Conservation (phyloP, 1,284 basidiomycete genomes). For the Entoloma clypeatum region DNA sequence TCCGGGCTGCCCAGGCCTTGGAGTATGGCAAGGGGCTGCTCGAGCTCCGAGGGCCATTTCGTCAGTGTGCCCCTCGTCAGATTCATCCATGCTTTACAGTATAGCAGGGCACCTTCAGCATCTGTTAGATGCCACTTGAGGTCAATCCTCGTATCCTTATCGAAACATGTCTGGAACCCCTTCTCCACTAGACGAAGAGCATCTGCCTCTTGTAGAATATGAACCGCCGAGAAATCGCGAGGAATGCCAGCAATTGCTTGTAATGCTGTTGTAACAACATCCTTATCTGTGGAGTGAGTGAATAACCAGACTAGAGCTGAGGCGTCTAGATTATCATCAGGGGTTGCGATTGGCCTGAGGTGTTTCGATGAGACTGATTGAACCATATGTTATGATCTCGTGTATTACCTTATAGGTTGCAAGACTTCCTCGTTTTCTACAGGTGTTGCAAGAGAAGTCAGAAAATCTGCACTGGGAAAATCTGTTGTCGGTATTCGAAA, state of each 20-base stretch:
- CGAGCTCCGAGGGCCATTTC: slow-evolving; percentile 33
- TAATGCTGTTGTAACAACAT: slow-evolving; percentile 27
- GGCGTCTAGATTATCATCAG: slow-evolving; percentile 33
- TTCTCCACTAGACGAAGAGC: slow-evolving; percentile 30
- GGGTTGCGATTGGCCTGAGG: neutral
- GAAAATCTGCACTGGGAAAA: neutral
- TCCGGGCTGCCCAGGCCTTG: slow-evolving; percentile 25
- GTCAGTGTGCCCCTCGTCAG: slow-evolving; percentile 31
- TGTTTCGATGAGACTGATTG: neutral
- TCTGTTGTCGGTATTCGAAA: neutral
- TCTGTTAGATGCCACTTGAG: slow-evolving; percentile 35
- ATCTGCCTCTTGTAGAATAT: slow-evolving; percentile 33
- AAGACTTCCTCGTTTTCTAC: neutral
- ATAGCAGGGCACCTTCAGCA: slow-evolving; percentile 29
- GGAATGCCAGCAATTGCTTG: slow-evolving; percentile 37
- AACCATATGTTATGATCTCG: neutral
- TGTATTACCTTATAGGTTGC: neutral
- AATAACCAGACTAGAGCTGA: slow-evolving; percentile 35
- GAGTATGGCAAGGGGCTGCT: slow-evolving; percentile 33
- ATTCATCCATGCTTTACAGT: slow-evolving; percentile 38
- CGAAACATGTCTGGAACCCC: slow-evolving; percentile 34
- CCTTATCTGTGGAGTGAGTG: slow-evolving; percentile 29
- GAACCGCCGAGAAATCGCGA: slow-evolving; percentile 33
- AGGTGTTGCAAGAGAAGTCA: too few species aligned
- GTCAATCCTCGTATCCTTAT: slow-evolving; percentile 33